A percentile compares a stretch with the other conserved stretches of the same genome.
These are phyloP conservation scores for Pyrenophora teres DNA, from an alignment of 2,329 filamentous ascomycete genomes.

Conservation along the genomic window DNA sequence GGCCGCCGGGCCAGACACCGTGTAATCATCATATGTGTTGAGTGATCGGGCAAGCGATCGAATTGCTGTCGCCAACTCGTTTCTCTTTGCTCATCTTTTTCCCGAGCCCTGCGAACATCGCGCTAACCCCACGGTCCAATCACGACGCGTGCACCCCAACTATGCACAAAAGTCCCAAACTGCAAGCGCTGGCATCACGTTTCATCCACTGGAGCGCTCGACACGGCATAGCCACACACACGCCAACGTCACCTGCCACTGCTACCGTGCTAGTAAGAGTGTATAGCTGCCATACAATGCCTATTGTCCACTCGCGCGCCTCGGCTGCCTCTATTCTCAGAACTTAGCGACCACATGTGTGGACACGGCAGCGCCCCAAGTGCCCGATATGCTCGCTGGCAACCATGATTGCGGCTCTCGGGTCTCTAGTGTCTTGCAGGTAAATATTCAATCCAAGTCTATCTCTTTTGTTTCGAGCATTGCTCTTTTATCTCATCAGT, in stretches of 20 bases:
- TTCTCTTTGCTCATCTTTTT: conserved; percentile 28
- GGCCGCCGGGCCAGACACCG: conserved; percentile 40
- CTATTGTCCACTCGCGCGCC: conserved; percentile 42
- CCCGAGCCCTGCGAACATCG: conserved; percentile 13
- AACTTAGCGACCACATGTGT: conserved; percentile 23
- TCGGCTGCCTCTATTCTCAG: conserved; percentile 38
- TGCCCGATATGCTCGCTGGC: conserved; percentile 11
- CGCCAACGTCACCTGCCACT: conserved; percentile 33
- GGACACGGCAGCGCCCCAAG: conserved; percentile 13
- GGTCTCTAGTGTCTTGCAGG: conserved; percentile 17
- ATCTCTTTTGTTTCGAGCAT: conserved; percentile 9
- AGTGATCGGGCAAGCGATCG: conserved; percentile 14
- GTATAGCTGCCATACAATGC: conserved; percentile 23
- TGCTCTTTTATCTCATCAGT: conserved; percentile 3
- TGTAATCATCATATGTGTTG: conserved; percentile 41
- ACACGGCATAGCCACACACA: conserved; percentile 38
- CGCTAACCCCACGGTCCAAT: conserved; percentile 38
- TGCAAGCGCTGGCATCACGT: conserved; percentile 36
- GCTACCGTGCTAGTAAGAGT: conserved; percentile 24
- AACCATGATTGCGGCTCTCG: conserved; percentile 19
- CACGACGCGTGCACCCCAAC: conserved; percentile 26
- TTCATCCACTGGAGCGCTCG: conserved; percentile 35
- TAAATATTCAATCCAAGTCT: conserved; percentile 21
- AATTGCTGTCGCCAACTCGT: conserved; percentile 19
- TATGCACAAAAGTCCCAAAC: conserved; percentile 29